Percentiles rank a stretch among this genome's conserved stretches.
These are phyloP conservation scores for Basipetospora sp. DNA, from an alignment of 2,329 filamentous ascomycete species.

Conservation along the genomic window DNA sequence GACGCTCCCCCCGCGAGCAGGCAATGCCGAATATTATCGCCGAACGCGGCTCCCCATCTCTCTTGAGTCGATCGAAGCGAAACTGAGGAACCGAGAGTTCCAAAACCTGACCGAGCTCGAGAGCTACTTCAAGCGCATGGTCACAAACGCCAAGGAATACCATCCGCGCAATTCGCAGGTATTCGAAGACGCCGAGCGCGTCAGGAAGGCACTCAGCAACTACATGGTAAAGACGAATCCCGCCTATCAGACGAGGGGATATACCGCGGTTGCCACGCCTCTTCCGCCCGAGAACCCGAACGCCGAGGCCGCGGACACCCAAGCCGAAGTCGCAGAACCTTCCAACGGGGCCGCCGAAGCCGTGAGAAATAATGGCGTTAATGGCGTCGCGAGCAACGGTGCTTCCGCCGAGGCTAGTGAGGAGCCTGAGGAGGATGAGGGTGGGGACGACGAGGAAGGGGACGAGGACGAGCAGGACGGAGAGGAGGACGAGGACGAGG, in stretches of 20 bases:
- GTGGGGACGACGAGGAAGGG: constrained; percentile 16
- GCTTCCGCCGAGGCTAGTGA: no score
- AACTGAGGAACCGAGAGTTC: constrained; percentile 56
- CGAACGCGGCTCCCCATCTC: constrained; percentile 66
- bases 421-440: no score
- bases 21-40: constrained; percentile 63
- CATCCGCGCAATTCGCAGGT: constrained; percentile 58
- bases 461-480: constrained; percentile 18
- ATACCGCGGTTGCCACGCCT: constrained; percentile 59
- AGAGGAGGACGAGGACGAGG: constrained; percentile 15
- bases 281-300: constrained; percentile 39
- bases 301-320: constrained; percentile 14
- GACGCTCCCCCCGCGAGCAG: constrained; percentile 47
- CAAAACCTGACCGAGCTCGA: constrained; percentile 59
- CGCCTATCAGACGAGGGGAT: constrained; percentile 54
- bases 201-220: constrained; percentile 74
- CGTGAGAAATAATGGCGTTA: no score
- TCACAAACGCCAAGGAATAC: constrained; percentile 74
- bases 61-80: constrained; percentile 60
- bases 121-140: constrained; percentile 75
- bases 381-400: no score
- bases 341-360: constrained; percentile 9
- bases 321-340: constrained; percentile 11
- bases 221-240: constrained; percentile 80
- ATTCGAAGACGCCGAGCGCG: constrained; percentile 72